Evolutionary conservation across 441 rosid species (phyloP), one percentile per base, ranked within the genome.

Genomic region (Melastoma candidum): DNA sequence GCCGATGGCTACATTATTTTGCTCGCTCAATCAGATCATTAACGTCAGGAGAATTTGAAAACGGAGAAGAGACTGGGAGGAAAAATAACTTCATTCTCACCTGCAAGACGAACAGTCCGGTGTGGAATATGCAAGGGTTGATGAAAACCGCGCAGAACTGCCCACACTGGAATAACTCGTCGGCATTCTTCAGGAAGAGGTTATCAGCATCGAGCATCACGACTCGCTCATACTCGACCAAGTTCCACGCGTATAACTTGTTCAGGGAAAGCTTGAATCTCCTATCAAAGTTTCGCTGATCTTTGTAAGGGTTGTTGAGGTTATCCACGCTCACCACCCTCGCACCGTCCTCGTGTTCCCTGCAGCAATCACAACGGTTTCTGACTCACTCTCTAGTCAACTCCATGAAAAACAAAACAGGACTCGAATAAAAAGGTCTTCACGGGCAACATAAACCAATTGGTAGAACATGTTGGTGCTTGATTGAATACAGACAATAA

Each of bases 41-140:
- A 36, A 44, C 41, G 41, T 36, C 7, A 17, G 7, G 41, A 36
- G 41, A 36, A 36, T 4, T 9, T 36, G 8, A 36, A 36, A 4
- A 52, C 43, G n/a, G 32, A 52, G 27, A 12, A 3, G 7, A 52
- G 56, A 12, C 45, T 3, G 1, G 7, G 14, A 8, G 25, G 25
- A n/a, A 10, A 3, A 11, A 7, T 13, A 49, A 51, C 27, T 7
- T 44, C 11, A 59, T 41, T 17, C 22, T 36, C 7, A 84, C 92
- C 78, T 90, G 79, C 66, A 92, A 64, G 44, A 88, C 97, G 2
- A 92, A 92, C 52, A 92, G 92, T 26, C 98, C 98, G 1, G 98
- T 92, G 57, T 92, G 96, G 83, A 92, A 88, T 68, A 92, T 79
- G 70, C 98, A 88, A 43, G 98, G 98, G 64, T 92, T 92, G 71